These are phyloP conservation scores for Phytophthora sp. DNA, from an alignment of 352 stramenopile species.

Conservation along the genomic window DNA sequence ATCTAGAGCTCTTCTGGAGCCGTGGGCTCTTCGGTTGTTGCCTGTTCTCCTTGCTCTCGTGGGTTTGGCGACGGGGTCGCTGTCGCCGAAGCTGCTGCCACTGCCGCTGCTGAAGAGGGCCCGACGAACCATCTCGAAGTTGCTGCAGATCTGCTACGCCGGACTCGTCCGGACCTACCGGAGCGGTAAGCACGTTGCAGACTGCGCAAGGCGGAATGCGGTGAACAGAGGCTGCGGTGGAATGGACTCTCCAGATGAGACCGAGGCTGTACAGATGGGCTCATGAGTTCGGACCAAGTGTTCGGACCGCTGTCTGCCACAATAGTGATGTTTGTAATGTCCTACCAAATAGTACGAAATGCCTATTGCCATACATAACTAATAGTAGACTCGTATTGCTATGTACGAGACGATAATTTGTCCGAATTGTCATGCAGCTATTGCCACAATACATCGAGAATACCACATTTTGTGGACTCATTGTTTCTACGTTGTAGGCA, in stretches of 20 bases:
- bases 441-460: too few species aligned
- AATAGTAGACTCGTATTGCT: too few species aligned
- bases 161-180: conserved; percentile 1
- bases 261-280: conserved; percentile 6
- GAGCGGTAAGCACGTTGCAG: conserved; percentile 3
- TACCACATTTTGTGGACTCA: conserved; percentile 22
- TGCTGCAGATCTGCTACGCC: conserved; percentile 8
- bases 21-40: conserved; percentile 13
- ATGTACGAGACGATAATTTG: too few species aligned
- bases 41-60: conserved; percentile 1
- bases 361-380: too few species aligned
- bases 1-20: conserved; percentile 10
- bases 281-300: conserved; percentile 17
- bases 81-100: not conserved
- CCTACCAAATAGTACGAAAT: too few species aligned
- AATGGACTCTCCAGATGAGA: conserved; percentile 19
- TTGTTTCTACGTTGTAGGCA: conserved; percentile 25
- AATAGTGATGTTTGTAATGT: too few species aligned
- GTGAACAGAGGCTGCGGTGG: not conserved
- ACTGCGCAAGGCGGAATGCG: conserved; percentile 25
- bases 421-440: too few species aligned
- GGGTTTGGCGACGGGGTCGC: conserved; percentile 8
- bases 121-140: conserved; percentile 20
- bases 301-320: conserved; percentile 16
- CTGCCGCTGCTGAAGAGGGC: conserved; percentile 10